Evolutionary conservation across 805 yeast species (phyloP).

Genomic region (Cyberlindnera mrakii): DNA sequence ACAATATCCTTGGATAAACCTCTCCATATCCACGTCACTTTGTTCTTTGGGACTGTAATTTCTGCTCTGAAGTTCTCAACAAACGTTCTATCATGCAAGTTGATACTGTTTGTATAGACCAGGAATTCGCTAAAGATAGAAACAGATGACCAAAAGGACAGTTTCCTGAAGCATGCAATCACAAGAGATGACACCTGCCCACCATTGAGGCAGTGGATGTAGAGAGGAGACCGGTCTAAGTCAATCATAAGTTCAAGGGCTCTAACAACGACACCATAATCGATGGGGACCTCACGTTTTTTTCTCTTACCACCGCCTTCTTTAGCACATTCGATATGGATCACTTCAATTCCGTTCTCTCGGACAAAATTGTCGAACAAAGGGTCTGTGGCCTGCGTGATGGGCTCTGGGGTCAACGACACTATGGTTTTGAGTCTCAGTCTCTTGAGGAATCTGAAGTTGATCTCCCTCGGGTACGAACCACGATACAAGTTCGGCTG

Average conservation of each 20-base stretch:
- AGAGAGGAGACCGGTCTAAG: constrained; percentile 58
- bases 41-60: constrained; percentile 43
- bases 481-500: constrained; percentile 75
- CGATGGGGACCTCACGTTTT: constrained; percentile 79
- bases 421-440: constrained; percentile 65
- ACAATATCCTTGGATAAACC: constrained; percentile 24
- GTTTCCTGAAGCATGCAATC: constrained; percentile 78
- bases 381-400: constrained; percentile 47
- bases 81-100: constrained; percentile 76
- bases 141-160: constrained; percentile 83
- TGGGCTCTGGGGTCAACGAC: constrained; percentile 74
- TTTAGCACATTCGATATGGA: constrained; percentile 64
- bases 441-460: constrained; percentile 59
- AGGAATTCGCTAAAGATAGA: constrained; percentile 84
- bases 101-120: constrained; percentile 68
- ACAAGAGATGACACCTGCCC: constrained; percentile 80
- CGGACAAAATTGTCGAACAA: constrained; percentile 46
- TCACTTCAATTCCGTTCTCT: constrained; percentile 46
- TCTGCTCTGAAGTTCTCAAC: constrained; percentile 74
- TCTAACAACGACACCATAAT: constrained; percentile 50
- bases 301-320: constrained; percentile 56
- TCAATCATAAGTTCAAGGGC: constrained; percentile 61
- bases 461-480: constrained; percentile 76
- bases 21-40: constrained; percentile 31
- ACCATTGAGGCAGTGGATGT: constrained; percentile 85